Evolutionary conservation across 805 yeast genomes (phyloP).

Genomic region (Candida dendrica): DNA sequence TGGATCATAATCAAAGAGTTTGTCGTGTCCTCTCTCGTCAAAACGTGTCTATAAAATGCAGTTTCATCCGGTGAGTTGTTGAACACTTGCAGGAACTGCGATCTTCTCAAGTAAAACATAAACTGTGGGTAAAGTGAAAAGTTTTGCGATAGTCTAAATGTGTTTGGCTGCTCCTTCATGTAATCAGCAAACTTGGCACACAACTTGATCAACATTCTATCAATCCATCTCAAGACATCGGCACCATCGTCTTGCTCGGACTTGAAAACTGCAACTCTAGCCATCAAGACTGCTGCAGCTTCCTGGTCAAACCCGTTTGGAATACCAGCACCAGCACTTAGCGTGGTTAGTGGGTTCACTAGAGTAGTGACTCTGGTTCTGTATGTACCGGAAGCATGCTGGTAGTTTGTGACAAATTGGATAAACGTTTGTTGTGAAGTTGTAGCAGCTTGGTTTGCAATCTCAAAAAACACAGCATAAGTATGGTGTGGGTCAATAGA

Average conservation of each 20-base stretch:
- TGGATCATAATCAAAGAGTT: constrained; percentile 96
- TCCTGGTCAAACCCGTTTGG: constrained; percentile 89
- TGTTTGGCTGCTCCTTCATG: constrained; percentile 73
- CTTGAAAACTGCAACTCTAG: constrained; percentile 84
- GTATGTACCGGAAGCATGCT: constrained; percentile 89
- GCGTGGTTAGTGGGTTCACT: constrained; percentile 47
- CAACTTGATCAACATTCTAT: constrained; percentile 79
- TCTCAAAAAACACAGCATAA: constrained; percentile 85
- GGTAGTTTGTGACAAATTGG: constrained; percentile 88
- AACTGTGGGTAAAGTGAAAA: constrained; percentile 92
- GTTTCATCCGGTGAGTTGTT: constrained; percentile 99
- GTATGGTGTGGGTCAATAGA: constrained; percentile 82
- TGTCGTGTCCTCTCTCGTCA: constrained; percentile 84
- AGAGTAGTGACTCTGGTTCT: constrained; percentile 89
- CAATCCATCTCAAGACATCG: constrained; percentile 91
- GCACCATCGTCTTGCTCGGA: constrained; percentile 81
- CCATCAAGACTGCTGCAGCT: constrained; percentile 92
- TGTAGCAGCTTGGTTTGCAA: constrained; percentile 33
- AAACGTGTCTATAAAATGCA: constrained; percentile 89
- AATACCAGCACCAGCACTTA: constrained; percentile 47
- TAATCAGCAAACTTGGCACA: constrained; percentile 94
- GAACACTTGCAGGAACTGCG: constrained; percentile 92
- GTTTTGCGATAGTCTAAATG: constrained; percentile 78
- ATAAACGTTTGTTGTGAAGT: constrained; percentile 39
- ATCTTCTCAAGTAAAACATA: constrained; percentile 89